Conservation (phyloP, 306 rosid species). For the Cucumis sativus region Cucumber_9930_V3 NC_026658.2:10799501-10800000, state of each 20-base stretch:
- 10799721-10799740: background rate
- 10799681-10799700: background rate
- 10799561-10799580: background rate
- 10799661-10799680: too few relatives aligned
- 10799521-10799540: background rate
- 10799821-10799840: background rate
- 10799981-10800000: constrained; percentile 98
- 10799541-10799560: background rate
- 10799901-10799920: constrained; percentile 3
- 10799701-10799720: background rate
- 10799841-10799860: background rate
- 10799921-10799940: constrained; percentile 28
- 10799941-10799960: constrained; percentile 98
- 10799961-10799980: constrained; percentile 95
- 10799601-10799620: background rate
- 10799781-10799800: too few relatives aligned
- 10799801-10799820: background rate
- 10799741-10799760: background rate
- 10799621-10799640: background rate
- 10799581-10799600: background rate
- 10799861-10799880: background rate
- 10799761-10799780: too few relatives aligned
- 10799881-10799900: background rate
- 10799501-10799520: background rate
- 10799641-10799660: too few relatives aligned